Conservation (phyloP, 495 filamentous ascomycete genomes). For the Baudoinia panamericana region DNA sequence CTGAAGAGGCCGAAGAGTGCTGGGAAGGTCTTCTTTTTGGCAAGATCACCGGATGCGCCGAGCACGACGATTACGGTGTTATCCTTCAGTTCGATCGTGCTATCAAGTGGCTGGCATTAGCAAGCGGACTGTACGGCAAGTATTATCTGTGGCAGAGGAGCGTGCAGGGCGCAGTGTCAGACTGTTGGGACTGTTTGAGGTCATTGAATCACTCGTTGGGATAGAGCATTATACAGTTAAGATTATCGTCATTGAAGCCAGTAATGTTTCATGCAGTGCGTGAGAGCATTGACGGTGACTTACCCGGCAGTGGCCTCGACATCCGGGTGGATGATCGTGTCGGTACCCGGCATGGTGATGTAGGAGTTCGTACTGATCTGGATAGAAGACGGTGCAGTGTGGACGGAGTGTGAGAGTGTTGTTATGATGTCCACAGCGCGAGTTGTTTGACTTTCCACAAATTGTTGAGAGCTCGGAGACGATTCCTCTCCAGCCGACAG, state of each 20-base stretch:
- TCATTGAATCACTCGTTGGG: neutral
- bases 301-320: slow-evolving; percentile 47
- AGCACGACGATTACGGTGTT: slow-evolving; percentile 97
- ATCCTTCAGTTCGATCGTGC: slow-evolving; percentile 87
- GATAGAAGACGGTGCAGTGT: too few relatives aligned
- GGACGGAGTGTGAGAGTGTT: too few relatives aligned
- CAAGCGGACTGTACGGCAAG: neutral
- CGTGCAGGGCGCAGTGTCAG: too few relatives aligned
- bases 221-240: neutral
- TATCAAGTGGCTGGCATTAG: slow-evolving; percentile 24
- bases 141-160: too few relatives aligned
- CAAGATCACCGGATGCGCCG: slow-evolving; percentile 91
- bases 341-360: too few relatives aligned
- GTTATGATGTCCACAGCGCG: too few relatives aligned
- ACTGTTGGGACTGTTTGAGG: slow-evolving; percentile 2
- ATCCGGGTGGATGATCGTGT: slow-evolving; percentile 16
- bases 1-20: slow-evolving; percentile 94
- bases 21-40: slow-evolving; percentile 99
- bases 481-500: too few relatives aligned
- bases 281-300: too few relatives aligned
- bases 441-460: too few relatives aligned
- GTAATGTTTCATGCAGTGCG: too few relatives aligned
- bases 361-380: too few relatives aligned
- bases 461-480: too few relatives aligned
- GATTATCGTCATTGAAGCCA: slow-evolving; percentile 1